Base-by-base conservation (phyloP, 768 basidiomycete species). In the Trametes cingulata region DNA sequence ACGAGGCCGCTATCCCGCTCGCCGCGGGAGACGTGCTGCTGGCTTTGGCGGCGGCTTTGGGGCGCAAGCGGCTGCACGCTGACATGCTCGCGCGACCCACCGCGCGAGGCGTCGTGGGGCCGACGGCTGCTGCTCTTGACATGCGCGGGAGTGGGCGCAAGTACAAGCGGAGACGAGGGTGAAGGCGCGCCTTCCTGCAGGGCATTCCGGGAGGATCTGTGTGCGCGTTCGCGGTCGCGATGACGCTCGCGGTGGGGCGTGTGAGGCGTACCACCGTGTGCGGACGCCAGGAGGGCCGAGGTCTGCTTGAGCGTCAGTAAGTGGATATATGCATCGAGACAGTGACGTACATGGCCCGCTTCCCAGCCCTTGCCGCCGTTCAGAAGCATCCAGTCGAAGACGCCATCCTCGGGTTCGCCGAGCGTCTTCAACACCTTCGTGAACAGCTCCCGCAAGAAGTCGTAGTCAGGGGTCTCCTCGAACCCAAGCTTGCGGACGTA, bases 401-500 rank as follows among this genome's bases (percentile, higher is more conserved):
- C 76, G 17, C 91, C 89, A 72, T 98, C 96, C 65, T 98, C 96
- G 39, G 84, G 78, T 71, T 98, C 96, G 54, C 91, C 90, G 2
- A 86, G 72, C 19, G 87, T 91, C 78, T 92, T 95, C 55, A 98
- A 75, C 17, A 98, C 87, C 74, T 97, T 98, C 37, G 85, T 78
- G 73, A 99, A 98, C 25, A 99, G 80, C 64, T 98, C 96, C 43
- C 95, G 85, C 55, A 99, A 82, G 74, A 99, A 99, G 69, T 99
- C 96, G 65, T 99, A 99, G 74, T 99, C 96, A 2, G 96, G 96
- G 24, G 85, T 85, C 75, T 99, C 96, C 72, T 98, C 97, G 69
- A 98, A 99, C 25, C 95, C 96, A 60, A 99, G 82, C 75, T 97
- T 98, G 50, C 96, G 92, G 45, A 99, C 96, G 67, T 99, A 99